A percentile compares a stretch with the other conserved stretches of the same genome.
Conservation (phyloP, 495 filamentous ascomycete genomes). For the Parathielavia hyrcaniae region DNA sequence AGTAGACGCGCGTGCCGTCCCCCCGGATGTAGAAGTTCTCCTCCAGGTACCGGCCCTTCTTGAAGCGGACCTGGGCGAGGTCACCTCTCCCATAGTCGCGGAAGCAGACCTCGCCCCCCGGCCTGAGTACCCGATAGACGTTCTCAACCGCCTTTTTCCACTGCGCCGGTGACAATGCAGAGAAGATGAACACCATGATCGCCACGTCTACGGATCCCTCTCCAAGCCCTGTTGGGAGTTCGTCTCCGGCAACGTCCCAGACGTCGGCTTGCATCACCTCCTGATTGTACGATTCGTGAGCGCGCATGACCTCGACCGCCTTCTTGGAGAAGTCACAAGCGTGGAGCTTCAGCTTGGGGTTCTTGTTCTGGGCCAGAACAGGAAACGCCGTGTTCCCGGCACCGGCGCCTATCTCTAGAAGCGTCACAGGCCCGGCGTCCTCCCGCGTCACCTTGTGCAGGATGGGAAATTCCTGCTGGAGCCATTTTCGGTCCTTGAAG, state of each 20-base stretch:
- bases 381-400: slow-evolving; percentile 96
- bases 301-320: slow-evolving; percentile 82
- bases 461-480: slow-evolving; percentile 88
- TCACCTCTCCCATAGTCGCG: slow-evolving; percentile 94
- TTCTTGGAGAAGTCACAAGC: slow-evolving; percentile 91
- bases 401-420: slow-evolving; percentile 90
- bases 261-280: slow-evolving; percentile 75
- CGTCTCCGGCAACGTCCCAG: slow-evolving; percentile 74
- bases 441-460: slow-evolving; percentile 61
- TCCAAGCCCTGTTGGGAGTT: slow-evolving; percentile 66
- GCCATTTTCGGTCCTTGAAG: slow-evolving; percentile 98
- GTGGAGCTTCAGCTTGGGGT: slow-evolving; percentile 69
- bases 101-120: slow-evolving; percentile 83
- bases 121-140: slow-evolving; percentile 73
- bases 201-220: slow-evolving; percentile 80
- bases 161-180: slow-evolving; percentile 75
- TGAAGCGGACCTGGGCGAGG: slow-evolving; percentile 92
- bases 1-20: slow-evolving; percentile 94
- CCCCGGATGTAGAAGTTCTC: slow-evolving; percentile 97
- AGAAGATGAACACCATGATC: slow-evolving; percentile 94
- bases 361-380: slow-evolving; percentile 71
- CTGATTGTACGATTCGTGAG: slow-evolving; percentile 55
- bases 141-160: slow-evolving; percentile 80
- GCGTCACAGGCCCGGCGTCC: slow-evolving; percentile 52
- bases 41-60: slow-evolving; percentile 81